Evolutionary conservation across 2,329 filamentous ascomycete genomes (phyloP).

Genomic region (Sporothrix dimorphospora): DNA sequence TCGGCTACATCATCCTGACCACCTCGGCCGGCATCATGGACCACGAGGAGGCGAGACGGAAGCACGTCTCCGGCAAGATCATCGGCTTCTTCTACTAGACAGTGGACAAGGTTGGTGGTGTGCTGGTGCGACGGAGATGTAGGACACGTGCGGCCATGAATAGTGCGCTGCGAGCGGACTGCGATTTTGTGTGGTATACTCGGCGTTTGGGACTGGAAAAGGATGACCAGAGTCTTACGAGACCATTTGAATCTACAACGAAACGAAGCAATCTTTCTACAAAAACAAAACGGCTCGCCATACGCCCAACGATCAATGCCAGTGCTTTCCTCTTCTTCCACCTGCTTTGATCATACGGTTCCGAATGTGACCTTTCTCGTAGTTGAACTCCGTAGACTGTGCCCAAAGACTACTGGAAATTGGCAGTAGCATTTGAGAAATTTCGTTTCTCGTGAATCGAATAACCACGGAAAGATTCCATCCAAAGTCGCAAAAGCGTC

Average conservation of each 20-base stretch:
- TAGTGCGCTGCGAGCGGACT: constrained; percentile 13
- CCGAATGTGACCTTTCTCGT: neutral
- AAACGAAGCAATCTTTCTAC: constrained; percentile 19
- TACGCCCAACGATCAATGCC: constrained; percentile 22
- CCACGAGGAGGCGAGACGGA: constrained; percentile 98
- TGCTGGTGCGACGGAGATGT: constrained; percentile 4
- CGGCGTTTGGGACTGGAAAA: constrained; percentile 35
- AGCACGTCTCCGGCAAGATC: constrained; percentile 98
- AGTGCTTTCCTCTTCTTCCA: constrained; percentile 20
- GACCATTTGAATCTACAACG: constrained; percentile 13
- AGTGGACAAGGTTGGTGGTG: neutral
- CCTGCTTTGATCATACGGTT: neutral
- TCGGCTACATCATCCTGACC: constrained; percentile 98
- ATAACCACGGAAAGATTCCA: neutral
- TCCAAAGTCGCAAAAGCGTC: neutral
- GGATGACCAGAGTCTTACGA: constrained; percentile 27
- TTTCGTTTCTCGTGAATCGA: too few species aligned
- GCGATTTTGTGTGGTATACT: constrained; percentile 34
- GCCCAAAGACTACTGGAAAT: neutral
- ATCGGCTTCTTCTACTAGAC: constrained; percentile 98
- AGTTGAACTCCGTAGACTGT: neutral
- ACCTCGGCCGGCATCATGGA: constrained; percentile 99
- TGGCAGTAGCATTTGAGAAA: too few species aligned
- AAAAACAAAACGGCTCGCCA: constrained; percentile 8
- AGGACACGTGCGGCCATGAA: constrained; percentile 10